Evolutionary conservation across 1,284 basidiomycete genomes (phyloP).

Genomic region (Irpex rosettiformis): DNA sequence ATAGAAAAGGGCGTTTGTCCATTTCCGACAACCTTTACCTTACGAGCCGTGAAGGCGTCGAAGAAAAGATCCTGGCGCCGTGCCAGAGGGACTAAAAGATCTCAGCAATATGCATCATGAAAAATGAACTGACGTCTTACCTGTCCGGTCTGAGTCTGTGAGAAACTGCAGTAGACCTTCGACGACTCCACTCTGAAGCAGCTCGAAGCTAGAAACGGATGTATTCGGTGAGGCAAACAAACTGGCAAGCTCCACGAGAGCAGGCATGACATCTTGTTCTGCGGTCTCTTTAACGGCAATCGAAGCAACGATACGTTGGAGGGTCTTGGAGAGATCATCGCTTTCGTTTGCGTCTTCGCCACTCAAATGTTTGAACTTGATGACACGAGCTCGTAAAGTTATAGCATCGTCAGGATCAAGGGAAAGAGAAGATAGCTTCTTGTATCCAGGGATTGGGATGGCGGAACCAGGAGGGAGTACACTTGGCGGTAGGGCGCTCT

Average conservation of each 20-base stretch:
- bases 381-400: constrained; percentile 83
- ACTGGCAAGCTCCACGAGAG: constrained; percentile 69
- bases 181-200: constrained; percentile 90
- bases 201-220: constrained; percentile 93
- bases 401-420: constrained; percentile 86
- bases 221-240: constrained; percentile 77
- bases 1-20: constrained; percentile 67
- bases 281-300: constrained; percentile 52
- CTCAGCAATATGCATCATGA: background rate
- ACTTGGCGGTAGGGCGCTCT: constrained; percentile 27
- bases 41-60: constrained; percentile 65
- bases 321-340: constrained; percentile 60
- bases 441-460: constrained; percentile 56
- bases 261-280: constrained; percentile 65
- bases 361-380: constrained; percentile 75
- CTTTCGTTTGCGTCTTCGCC: constrained; percentile 57
- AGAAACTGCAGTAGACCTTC: constrained; percentile 85
- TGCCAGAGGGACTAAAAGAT: constrained; percentile 44
- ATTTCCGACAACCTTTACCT: constrained; percentile 38
- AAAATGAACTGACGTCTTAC: constrained; percentile 35
- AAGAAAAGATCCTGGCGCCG: constrained; percentile 72
- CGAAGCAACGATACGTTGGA: constrained; percentile 63
- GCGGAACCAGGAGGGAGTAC: constrained; percentile 31
- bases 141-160: constrained; percentile 57
- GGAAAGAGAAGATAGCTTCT: constrained; percentile 60